Conservation (phyloP, 371 early-diverging fungal species). For the Mortierella sp. region DNA sequence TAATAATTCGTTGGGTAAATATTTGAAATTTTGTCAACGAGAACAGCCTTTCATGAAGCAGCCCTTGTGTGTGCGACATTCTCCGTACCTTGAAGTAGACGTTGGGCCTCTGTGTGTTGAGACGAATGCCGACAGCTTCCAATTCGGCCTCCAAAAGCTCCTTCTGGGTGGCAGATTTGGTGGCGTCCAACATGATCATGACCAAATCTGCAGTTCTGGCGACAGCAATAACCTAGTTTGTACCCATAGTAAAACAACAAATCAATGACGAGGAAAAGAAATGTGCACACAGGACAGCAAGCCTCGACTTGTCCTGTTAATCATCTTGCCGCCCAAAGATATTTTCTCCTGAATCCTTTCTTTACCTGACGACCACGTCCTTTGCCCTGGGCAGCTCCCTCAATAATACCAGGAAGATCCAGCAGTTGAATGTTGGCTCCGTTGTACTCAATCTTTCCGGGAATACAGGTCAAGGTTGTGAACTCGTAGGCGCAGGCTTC, state of each 20-base stretch:
- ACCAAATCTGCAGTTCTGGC: slow-evolving; percentile 98
- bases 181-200: slow-evolving; percentile 99
- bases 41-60: neutral
- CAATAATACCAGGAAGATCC: slow-evolving; percentile 95
- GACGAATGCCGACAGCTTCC: slow-evolving; percentile 98
- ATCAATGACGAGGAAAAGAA: neutral
- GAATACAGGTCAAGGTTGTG: slow-evolving; percentile 98
- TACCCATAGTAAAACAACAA: neutral
- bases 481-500: slow-evolving; percentile 98
- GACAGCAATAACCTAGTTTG: slow-evolving; percentile 79
- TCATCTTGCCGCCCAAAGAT: neutral
- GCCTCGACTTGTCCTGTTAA: no score
- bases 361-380: slow-evolving; percentile 98
- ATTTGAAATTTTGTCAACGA: neutral
- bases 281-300: neutral
- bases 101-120: slow-evolving; percentile 95
- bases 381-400: slow-evolving; percentile 99
- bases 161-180: slow-evolving; percentile 89
- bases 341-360: neutral
- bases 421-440: slow-evolving; percentile 98
- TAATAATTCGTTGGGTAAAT: slow-evolving; percentile 44
- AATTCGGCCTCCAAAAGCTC: slow-evolving; percentile 97
- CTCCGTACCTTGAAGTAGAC: slow-evolving; percentile 90
- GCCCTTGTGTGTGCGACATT: neutral
- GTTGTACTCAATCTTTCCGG: slow-evolving; percentile 98